phyloP scores from a whole-genome alignment of 352 stramenopile species.

The Phytopythium montanum region DNA sequence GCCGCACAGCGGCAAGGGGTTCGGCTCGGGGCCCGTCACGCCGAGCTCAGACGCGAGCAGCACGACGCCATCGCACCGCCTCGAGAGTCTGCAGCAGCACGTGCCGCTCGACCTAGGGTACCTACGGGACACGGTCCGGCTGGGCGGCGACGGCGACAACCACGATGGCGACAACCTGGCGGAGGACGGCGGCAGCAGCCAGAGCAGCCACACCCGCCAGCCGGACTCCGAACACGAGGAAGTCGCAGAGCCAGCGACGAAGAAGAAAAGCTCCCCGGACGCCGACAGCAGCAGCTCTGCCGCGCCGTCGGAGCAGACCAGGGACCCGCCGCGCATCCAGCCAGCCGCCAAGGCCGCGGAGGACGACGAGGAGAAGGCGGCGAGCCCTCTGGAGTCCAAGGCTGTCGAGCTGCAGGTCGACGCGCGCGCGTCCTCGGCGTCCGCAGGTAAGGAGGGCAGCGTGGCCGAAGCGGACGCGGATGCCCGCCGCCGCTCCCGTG shows the following conservation, averaged over 20 bases:
- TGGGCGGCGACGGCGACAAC: conserved; percentile 1
- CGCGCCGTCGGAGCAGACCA: neutral
- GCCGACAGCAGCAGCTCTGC: neutral
- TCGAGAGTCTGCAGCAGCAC: conserved; percentile 66
- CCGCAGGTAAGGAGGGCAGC: neutral
- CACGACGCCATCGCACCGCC: conserved; percentile 38
- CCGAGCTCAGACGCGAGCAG: conserved; percentile 41
- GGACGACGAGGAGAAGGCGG: conserved; percentile 15
- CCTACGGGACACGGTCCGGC: conserved; percentile 35
- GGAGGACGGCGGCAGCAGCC: neutral
- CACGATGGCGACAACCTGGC: conserved; percentile 4
- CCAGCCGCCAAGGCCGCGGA: neutral
- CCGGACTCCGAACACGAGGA: neutral
- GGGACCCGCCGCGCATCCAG: neutral
- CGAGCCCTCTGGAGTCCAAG: neutral
- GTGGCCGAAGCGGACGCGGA: neutral
- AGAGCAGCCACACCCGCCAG: neutral
- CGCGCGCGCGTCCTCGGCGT: neutral
- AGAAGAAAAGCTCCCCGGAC: neutral
- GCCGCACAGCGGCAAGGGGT: conserved; percentile 26
- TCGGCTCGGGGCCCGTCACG: conserved; percentile 30
- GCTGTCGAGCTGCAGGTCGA: neutral
- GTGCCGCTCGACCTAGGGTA: conserved; percentile 68
- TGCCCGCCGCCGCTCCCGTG: too few relatives aligned
- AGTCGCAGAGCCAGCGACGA: neutral